Conservation (phyloP, 2,329 filamentous ascomycete genomes). For the Arthrobotrys sinensis region DNA sequence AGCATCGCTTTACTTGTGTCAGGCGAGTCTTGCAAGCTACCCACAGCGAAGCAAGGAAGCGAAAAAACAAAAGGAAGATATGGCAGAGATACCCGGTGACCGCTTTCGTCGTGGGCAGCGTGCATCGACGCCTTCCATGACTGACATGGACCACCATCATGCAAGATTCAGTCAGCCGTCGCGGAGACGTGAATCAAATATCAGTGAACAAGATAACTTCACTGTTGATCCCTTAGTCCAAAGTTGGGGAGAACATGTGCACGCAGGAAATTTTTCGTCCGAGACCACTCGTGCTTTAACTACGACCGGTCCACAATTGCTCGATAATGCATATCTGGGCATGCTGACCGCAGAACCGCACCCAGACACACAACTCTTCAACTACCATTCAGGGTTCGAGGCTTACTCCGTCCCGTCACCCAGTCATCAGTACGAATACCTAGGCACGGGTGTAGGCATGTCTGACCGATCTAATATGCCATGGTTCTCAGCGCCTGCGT, state of each 20-base stretch:
- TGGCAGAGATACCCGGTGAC: conserved; percentile 60
- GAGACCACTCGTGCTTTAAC: conserved; percentile 58
- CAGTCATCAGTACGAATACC: conserved; percentile 61
- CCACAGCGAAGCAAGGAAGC: conserved; percentile 36
- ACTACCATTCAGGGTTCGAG: conserved; percentile 60
- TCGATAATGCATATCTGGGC: conserved; percentile 61
- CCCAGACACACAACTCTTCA: conserved; percentile 60
- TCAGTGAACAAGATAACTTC: conserved; percentile 60
- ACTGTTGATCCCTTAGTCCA: conserved; percentile 57
- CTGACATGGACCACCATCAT: conserved; percentile 58
- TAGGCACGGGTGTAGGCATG: conserved; percentile 59
- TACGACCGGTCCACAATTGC: conserved; percentile 59
- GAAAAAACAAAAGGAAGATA: conserved; percentile 45
- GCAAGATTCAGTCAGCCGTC: conserved; percentile 60
- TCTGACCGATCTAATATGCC: conserved; percentile 61
- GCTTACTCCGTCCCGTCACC: conserved; percentile 61
- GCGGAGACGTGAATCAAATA: conserved; percentile 59
- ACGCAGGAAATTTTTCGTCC: conserved; percentile 53
- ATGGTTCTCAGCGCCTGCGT: conserved; percentile 61
- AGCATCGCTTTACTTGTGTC: conserved; percentile 46
- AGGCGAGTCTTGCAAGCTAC: conserved; percentile 40
- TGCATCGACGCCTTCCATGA: conserved; percentile 57
- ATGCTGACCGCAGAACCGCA: conserved; percentile 61
- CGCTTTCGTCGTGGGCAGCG: conserved; percentile 59
- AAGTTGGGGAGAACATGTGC: conserved; percentile 54